These are phyloP conservation scores for Annulohypoxylon maeteangense DNA, from an alignment of 495 filamentous ascomycete genomes.

Conservation along the genomic window DNA sequence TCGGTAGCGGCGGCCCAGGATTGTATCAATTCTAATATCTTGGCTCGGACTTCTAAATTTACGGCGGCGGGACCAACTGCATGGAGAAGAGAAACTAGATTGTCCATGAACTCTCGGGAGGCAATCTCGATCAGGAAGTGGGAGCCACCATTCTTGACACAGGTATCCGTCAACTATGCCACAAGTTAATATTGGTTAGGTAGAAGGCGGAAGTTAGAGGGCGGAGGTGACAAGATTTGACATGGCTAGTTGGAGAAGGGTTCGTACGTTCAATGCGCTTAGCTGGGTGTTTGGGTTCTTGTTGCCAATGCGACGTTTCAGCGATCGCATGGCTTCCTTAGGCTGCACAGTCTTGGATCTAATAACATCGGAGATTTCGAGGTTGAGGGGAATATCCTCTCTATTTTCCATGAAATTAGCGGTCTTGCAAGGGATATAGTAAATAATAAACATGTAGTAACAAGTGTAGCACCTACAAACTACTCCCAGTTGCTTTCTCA, in stretches of 20 bases:
- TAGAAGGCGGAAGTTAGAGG: slow-evolving; percentile 23
- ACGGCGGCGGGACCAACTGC: slow-evolving; percentile 77
- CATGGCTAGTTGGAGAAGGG: not conserved
- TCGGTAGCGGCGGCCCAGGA: slow-evolving; percentile 92
- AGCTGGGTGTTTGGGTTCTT: slow-evolving; percentile 97
- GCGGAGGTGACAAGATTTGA: not conserved
- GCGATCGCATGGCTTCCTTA: slow-evolving; percentile 95
- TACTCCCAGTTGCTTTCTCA: slow-evolving; percentile 91
- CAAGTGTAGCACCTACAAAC: slow-evolving; percentile 69
- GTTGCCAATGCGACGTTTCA: slow-evolving; percentile 93
- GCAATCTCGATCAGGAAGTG: slow-evolving; percentile 96
- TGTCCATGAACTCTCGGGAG: slow-evolving; percentile 98
- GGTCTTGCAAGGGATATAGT: not conserved
- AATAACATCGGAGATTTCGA: slow-evolving; percentile 97
- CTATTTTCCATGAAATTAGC: slow-evolving; percentile 57
- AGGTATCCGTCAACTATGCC: slow-evolving; percentile 86
- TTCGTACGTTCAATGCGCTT: slow-evolving; percentile 83
- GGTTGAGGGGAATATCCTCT: slow-evolving; percentile 94
- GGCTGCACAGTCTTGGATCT: slow-evolving; percentile 96
- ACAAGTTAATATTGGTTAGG: slow-evolving; percentile 50
- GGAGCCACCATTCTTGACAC: slow-evolving; percentile 97
- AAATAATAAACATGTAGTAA: not conserved
- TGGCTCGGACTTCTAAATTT: slow-evolving; percentile 85
- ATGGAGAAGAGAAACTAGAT: slow-evolving; percentile 88
- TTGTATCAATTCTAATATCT: slow-evolving; percentile 93